Base-by-base conservation (phyloP, 208 protist species). In the Kentomonas sorsogonicus region DNA sequence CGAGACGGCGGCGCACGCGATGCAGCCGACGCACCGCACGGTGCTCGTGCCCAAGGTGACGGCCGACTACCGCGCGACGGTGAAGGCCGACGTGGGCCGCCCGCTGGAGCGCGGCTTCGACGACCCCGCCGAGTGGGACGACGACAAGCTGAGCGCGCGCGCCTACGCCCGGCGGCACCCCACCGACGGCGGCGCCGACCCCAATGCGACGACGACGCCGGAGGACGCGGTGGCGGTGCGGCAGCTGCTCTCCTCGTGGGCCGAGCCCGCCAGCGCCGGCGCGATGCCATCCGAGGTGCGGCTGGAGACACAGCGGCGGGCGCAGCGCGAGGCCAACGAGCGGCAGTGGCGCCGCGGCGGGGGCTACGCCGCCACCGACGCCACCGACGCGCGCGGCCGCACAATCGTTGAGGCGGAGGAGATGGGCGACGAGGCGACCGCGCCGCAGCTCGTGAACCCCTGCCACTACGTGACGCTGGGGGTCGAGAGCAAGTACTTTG, bases 401-500 rank as follows among this genome's bases (percentile, higher is more conserved):
- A 58, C 22, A 22, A 4, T 44, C 20, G 20, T 38, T 23, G 34
- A 15, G 53, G 33, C 47, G 15, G 43, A 52, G n/a, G 43, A 73
- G 51, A 44, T 90, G 51, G 71, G 73, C 25, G 86, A 94, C 53
- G 77, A 89, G 51, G 79, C 63, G 25, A 83, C 63, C 18, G 83
- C 74, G 23, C 72, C 58, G 30, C 84, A 92, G 70, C 69, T 94
- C 13, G 60, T 94, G 18, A 79, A 94, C 63, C 88, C 88, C 13
- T 88, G 68, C 60, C 77, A 89, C 51, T 94, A 91, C 70, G 83
- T 92, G 7, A 64, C 63, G 16, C 52, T 89, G 9, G 88, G 88
- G 10, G 78, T 94, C 29, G 60, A 87, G 56, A 88, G 82, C 20
- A 74, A 78, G 63, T 88, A 87, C 83, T 94, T 92, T 56, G 84